These are phyloP conservation scores for Aspergillus affinis DNA, from an alignment of 495 filamentous ascomycete genomes.

Conservation along the genomic window DNA sequence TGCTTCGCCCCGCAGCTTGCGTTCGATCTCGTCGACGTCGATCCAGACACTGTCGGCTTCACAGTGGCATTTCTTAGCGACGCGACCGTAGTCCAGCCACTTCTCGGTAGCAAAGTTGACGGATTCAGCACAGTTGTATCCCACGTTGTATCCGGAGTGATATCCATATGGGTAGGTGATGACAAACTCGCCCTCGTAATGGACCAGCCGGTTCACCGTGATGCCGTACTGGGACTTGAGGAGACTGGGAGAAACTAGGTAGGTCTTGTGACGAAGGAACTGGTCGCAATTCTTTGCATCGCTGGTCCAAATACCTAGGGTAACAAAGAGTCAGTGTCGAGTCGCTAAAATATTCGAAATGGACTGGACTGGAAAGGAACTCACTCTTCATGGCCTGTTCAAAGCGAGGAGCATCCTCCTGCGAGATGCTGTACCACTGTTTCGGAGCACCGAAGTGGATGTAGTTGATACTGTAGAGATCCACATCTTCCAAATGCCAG, in stretches of 20 bases:
- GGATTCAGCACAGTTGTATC: conserved; percentile 98
- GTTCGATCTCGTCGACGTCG: conserved; percentile 90
- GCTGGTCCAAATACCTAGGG: conserved; percentile 74
- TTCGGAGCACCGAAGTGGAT: conserved; percentile 98
- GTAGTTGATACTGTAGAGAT: conserved; percentile 99
- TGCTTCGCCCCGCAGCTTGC: conserved; percentile 86
- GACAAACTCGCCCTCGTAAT: conserved; percentile 96
- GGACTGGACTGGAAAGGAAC: conserved; percentile 5
- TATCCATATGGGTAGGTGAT: conserved; percentile 99
- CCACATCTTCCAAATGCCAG: conserved; percentile 98
- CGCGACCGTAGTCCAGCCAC: conserved; percentile 91
- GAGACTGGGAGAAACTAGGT: conserved; percentile 89
- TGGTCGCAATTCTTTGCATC: conserved; percentile 97
- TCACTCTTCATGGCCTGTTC: conserved; percentile 89
- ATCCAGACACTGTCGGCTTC: conserved; percentile 98
- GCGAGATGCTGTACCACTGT: conserved; percentile 99
- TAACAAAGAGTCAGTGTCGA: conserved; percentile 12
- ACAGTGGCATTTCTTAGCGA: conserved; percentile 97
- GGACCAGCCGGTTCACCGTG: conserved; percentile 92
- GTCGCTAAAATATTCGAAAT: background rate
- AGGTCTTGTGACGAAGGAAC: conserved; percentile 96
- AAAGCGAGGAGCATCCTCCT: conserved; percentile 90
- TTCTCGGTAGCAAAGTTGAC: conserved; percentile 96
- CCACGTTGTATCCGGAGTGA: conserved; percentile 96
- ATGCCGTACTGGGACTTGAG: conserved; percentile 87